phyloP scores from a whole-genome alignment of 1,284 basidiomycete species.

The Ganoderma leucocontextum region DNA sequence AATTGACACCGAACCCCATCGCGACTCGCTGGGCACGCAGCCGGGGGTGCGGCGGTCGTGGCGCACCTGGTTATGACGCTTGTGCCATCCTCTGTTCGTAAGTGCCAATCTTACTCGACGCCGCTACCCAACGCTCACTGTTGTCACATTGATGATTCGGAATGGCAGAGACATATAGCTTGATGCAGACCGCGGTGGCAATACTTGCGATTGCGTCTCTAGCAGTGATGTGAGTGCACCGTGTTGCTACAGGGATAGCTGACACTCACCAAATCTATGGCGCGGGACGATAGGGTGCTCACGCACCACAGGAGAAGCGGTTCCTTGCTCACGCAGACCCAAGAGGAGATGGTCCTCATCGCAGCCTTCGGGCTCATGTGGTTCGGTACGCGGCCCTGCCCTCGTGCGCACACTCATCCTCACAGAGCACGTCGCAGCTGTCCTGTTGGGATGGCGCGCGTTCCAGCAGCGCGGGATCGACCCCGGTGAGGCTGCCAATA shows the following conservation, averaged over 20 bases:
- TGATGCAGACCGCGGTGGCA: conserved; percentile 78
- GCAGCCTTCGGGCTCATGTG: conserved; percentile 74
- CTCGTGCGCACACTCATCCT: not conserved
- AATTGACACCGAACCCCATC: not conserved
- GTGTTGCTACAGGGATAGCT: not conserved
- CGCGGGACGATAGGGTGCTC: conserved; percentile 53
- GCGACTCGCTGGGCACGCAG: conserved; percentile 7
- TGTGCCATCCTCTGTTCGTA: conserved; percentile 35
- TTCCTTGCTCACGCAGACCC: conserved; percentile 65
- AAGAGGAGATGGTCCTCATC: conserved; percentile 77
- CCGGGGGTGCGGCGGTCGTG: conserved; percentile 29
- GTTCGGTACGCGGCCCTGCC: conserved; percentile 59
- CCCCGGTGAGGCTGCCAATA: conserved; percentile 25
- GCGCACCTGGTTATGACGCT: conserved; percentile 33
- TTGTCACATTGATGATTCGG: not conserved
- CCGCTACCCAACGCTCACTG: not conserved
- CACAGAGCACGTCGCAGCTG: conserved; percentile 34
- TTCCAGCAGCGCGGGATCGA: conserved; percentile 31
- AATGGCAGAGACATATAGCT: conserved; percentile 64
- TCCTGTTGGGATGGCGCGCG: conserved; percentile 44
- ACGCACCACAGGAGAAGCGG: conserved; percentile 68
- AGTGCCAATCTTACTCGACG: conserved; percentile 16
- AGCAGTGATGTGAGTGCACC: conserved; percentile 64
- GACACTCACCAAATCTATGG: conserved; percentile 14
- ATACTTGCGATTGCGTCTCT: conserved; percentile 68